These are phyloP conservation scores for Yamadazyma sp. DNA, from an alignment of 805 yeast species.

Conservation along the genomic window DNA sequence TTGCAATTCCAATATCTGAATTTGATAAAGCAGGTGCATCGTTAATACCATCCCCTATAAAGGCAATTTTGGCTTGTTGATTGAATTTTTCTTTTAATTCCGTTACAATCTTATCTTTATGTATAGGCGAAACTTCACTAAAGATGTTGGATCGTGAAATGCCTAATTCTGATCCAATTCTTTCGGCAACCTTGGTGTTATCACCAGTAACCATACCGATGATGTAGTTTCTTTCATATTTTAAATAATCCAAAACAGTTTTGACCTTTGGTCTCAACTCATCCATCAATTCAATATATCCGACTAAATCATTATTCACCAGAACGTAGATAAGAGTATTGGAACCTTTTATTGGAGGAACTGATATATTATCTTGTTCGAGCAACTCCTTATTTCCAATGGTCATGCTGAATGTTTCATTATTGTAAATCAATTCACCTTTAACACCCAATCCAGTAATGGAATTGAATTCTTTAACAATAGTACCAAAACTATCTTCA, in stretches of 20 bases:
- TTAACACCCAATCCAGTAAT: slow-evolving; percentile 46
- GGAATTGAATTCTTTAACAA: slow-evolving; percentile 33
- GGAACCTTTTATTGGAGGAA: slow-evolving; percentile 14
- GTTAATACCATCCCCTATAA: slow-evolving; percentile 97
- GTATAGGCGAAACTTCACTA: slow-evolving; percentile 74
- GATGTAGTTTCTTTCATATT: slow-evolving; percentile 45
- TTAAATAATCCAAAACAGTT: slow-evolving; percentile 55
- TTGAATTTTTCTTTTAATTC: slow-evolving; percentile 46
- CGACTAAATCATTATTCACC: slow-evolving; percentile 56
- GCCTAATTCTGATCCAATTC: slow-evolving; percentile 65
- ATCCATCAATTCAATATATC: slow-evolving; percentile 68
- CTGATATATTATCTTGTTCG: slow-evolving; percentile 11
- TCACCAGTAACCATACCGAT: slow-evolving; percentile 95
- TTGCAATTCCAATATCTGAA: slow-evolving; percentile 87
- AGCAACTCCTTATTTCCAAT: slow-evolving; percentile 49
- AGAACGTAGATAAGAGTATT: slow-evolving; percentile 55
- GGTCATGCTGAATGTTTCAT: slow-evolving; percentile 27
- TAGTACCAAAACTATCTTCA: slow-evolving; percentile 28
- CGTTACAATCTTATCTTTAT: slow-evolving; percentile 66
- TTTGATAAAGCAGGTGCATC: slow-evolving; percentile 95
- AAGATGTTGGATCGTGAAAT: slow-evolving; percentile 62
- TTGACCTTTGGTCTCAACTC: slow-evolving; percentile 62
- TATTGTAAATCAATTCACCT: slow-evolving; percentile 23
- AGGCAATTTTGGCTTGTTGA: slow-evolving; percentile 53
- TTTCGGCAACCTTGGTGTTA: slow-evolving; percentile 54